phyloP scores from a whole-genome alignment of 2,329 filamentous ascomycete genomes.

The Hymenoscyphus fructigenus region DNA sequence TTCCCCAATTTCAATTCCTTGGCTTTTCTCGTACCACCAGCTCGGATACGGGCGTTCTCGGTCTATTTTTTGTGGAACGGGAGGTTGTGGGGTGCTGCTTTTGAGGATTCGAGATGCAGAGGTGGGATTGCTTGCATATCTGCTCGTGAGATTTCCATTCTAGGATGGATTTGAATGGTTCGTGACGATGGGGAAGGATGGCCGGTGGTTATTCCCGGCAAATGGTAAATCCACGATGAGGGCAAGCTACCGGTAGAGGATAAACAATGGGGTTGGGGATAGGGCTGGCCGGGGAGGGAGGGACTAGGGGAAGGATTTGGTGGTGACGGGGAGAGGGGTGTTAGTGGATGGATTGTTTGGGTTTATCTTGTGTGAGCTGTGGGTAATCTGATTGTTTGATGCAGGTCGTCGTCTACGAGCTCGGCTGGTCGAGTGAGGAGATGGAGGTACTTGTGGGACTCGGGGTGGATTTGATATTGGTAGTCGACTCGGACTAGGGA shows the following conservation, averaged over 20 bases:
- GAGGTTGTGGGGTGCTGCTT: background rate
- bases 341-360: background rate
- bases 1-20: background rate
- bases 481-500: background rate
- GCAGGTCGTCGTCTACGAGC: no score
- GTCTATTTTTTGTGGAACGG: no score
- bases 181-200: no score
- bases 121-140: background rate
- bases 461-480: background rate
- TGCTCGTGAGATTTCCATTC: background rate
- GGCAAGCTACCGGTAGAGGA: no score
- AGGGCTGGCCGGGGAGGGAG: background rate
- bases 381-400: background rate
- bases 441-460: no score
- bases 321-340: background rate
- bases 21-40: background rate
- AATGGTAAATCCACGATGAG: no score
- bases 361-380: background rate
- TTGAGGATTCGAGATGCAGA: background rate
- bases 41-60: background rate
- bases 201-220: no score
- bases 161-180: no score
- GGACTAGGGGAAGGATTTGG: background rate
- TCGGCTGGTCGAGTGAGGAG: no score
- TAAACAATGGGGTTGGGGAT: background rate